Conservation (phyloP, 495 filamentous ascomycete genomes). For the Cairneyella variabilis region DNA sequence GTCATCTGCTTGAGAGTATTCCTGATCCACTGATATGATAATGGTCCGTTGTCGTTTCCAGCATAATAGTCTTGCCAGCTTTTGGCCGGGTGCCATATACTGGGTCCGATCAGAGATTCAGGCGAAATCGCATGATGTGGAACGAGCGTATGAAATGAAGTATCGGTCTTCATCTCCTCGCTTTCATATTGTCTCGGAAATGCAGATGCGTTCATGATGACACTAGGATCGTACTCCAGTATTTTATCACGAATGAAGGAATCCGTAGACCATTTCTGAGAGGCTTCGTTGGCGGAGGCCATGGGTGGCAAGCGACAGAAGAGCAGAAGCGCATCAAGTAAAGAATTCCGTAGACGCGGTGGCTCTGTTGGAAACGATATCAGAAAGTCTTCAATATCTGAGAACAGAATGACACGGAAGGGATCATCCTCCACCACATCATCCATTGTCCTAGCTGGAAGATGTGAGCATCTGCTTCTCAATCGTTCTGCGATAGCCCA, state of each 20-base stretch:
- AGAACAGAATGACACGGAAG: constrained; percentile 71
- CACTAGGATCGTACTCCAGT: constrained; percentile 9
- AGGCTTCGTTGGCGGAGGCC: neutral
- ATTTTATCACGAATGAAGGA: constrained; percentile 12
- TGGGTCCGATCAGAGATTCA: constrained; percentile 9
- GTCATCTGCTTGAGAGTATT: constrained; percentile 52
- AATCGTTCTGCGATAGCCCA: constrained; percentile 64
- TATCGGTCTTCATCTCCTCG: neutral
- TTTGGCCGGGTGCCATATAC: neutral
- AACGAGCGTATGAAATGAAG: constrained; percentile 1
- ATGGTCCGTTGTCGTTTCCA: constrained; percentile 7
- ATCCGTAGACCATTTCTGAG: constrained; percentile 11
- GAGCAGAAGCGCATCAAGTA: constrained; percentile 64
- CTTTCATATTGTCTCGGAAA: neutral
- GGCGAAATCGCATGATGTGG: constrained; percentile 10
- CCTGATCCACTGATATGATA: constrained; percentile 16
- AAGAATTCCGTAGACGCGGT: constrained; percentile 31
- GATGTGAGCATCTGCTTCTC: constrained; percentile 38
- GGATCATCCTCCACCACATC: constrained; percentile 67
- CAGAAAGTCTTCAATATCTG: constrained; percentile 66
- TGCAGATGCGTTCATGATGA: constrained; percentile 4
- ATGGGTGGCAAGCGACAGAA: constrained; percentile 67
- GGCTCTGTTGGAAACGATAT: constrained; percentile 41
- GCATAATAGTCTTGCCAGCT: constrained; percentile 8
- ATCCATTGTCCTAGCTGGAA: constrained; percentile 62